Percentiles rank a stretch among this genome's conserved stretches.
These are phyloP conservation scores for Triticum aestivum DNA, from an alignment of 176 grass and related monocot species.

Conservation along the genomic window DNA sequence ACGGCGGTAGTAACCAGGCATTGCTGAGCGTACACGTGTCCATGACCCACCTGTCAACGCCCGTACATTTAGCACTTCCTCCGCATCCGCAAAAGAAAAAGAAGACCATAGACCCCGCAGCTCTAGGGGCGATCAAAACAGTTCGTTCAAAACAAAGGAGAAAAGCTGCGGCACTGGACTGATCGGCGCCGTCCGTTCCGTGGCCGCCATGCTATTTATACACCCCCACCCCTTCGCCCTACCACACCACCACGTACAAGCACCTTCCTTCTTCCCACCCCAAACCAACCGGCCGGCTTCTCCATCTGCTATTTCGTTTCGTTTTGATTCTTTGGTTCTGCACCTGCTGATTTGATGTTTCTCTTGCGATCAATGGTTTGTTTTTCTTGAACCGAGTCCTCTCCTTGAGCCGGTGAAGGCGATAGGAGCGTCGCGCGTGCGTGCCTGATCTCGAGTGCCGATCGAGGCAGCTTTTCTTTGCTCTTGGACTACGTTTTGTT, in stretches of 20 bases:
- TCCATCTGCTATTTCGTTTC: background rate
- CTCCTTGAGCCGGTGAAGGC: background rate
- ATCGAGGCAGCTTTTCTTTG: background rate
- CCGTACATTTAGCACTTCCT: too few species aligned
- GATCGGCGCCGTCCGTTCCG: background rate
- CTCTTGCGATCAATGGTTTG: background rate
- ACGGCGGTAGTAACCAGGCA: too few species aligned
- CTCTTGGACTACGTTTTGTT: too few species aligned
- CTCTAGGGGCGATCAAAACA: background rate
- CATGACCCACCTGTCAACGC: too few species aligned
- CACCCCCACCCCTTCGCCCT: background rate
- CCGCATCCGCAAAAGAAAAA: too few species aligned
- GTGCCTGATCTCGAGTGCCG: background rate
- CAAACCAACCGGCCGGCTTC: background rate
- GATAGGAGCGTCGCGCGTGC: background rate
- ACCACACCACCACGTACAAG: background rate
- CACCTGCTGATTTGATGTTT: background rate
- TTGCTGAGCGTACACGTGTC: too few species aligned
- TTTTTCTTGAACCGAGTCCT: background rate
- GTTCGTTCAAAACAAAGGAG: background rate
- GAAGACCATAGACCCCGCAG: background rate
- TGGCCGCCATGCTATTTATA: background rate
- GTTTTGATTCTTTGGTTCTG: background rate
- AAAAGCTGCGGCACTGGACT: background rate
- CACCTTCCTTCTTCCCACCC: background rate